Base-by-base conservation (phyloP, 768 basidiomycete genomes). In the Gyrodon lividus region DNA sequence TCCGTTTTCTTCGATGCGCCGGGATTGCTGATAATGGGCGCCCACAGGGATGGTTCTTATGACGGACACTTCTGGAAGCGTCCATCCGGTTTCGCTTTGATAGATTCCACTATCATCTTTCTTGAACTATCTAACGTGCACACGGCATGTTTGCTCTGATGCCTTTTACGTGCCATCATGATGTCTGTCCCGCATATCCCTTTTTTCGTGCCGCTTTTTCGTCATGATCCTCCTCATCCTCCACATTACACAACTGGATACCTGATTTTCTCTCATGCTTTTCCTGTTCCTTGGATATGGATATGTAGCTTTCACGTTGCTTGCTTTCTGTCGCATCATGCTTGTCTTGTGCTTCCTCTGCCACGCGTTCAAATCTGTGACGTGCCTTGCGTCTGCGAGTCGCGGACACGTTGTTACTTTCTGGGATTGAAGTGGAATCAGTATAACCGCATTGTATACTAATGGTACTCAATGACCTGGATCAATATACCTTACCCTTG, bases 391-490 rank as follows among this genome's bases (percentile, higher is more conserved):
- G n/a, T 19, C n/a, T 37, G 35, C 17, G 35, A 19, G 17, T 37
- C n/a, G 8, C 17, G 35, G n/a, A 8, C 17, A 13, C 12, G 35
- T 19, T 10, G 7, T 17, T n/a, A 9, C 35, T 37, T 37, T 37
- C 35, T 17, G 17, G 35, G 35, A 37, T 37, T 17, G 35, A 24
- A 20, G 26, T 17, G n/a, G 34, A 28, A 43, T 26, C 17, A 24
- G 30, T 17, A 37, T 43, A 35, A 31, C 24, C 17, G 41, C 51
- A 52, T 14, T 58, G 57, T 58, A 58, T 43, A 48, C 43, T 33
- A 49, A 52, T 19, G 10, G 38, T 40, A 53, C 14, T 42, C 14
- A 8, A 17, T 43, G 28, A 17, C 24, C 20, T 28, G 24, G 26
- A 26, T 43, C 42, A 43, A 43, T 43, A 17, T 30, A 43, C 28